phyloP scores from a whole-genome alignment of 345 rosid genomes.

The Mangifera indica region DNA sequence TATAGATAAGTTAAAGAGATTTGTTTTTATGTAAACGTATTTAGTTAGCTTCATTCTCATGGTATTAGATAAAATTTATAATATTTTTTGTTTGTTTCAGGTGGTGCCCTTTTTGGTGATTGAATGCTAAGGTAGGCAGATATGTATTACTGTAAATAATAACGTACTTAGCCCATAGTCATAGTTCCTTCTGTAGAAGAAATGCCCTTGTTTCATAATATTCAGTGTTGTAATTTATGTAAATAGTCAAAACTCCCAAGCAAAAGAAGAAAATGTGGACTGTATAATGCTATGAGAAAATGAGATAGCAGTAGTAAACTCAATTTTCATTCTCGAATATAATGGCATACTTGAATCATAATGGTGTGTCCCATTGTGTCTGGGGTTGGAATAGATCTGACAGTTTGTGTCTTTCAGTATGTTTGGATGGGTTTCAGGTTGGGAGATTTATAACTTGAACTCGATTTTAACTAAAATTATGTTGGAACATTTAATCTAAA shows the following conservation, averaged over 20 bases:
- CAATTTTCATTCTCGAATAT: too few species aligned
- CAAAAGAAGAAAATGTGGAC: neutral
- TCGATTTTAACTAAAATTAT: too few species aligned
- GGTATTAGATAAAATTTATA: neutral
- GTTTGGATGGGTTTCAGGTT: too few species aligned
- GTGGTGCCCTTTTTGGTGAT: slow-evolving; percentile 99
- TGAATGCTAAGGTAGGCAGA: neutral
- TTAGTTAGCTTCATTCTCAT: too few species aligned
- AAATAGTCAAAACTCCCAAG: neutral
- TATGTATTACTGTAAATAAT: slow-evolving; percentile 8
- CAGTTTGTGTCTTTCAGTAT: too few species aligned
- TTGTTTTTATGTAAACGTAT: neutral
- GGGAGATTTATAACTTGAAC: too few species aligned
- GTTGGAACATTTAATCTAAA: too few species aligned
- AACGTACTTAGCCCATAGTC: slow-evolving; percentile 17
- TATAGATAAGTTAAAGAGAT: too few species aligned
- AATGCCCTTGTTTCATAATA: neutral
- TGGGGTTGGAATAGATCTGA: too few species aligned
- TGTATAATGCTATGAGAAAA: neutral
- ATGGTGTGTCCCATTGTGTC: too few species aligned
- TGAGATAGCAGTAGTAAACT: too few species aligned
- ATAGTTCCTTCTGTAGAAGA: neutral
- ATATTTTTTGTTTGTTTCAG: slow-evolving; percentile 32
- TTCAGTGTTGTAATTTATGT: slow-evolving; percentile 4
- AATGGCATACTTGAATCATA: too few species aligned